These are phyloP conservation scores for Isabelozyma pseudorhagii DNA, from an alignment of 805 yeast species.

Conservation along the genomic window DNA sequence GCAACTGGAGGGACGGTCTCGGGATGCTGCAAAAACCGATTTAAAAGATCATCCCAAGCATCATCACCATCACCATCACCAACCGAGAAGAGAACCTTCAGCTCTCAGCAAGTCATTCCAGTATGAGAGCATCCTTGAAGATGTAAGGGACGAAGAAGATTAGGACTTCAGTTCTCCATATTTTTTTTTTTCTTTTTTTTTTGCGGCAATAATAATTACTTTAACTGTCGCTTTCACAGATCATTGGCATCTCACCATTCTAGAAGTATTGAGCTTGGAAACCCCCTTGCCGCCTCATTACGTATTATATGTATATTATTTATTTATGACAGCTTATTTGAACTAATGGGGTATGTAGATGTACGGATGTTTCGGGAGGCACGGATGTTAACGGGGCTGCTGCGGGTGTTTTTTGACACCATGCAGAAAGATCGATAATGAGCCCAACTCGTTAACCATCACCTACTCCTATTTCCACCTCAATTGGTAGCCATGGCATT, in stretches of 20 bases:
- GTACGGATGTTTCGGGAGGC: background rate
- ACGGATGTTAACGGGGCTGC: no score
- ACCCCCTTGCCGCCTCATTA: no score
- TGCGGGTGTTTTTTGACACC: background rate
- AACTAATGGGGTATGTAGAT: background rate
- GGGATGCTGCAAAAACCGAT: slow-evolving; percentile 12
- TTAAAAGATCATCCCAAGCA: background rate
- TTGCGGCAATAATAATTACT: background rate
- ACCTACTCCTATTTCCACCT: slow-evolving; percentile 1
- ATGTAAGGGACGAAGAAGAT: background rate
- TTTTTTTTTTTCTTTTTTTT: no score
- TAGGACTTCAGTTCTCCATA: no score
- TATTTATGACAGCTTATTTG: background rate
- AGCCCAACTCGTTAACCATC: background rate
- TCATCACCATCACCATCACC: slow-evolving; percentile 7
- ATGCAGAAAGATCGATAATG: no score
- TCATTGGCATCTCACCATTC: no score
- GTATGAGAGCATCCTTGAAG: background rate
- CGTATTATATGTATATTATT: no score
- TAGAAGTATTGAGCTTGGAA: no score
- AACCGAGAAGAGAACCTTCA: background rate
- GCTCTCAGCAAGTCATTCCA: background rate
- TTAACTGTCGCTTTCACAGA: no score
- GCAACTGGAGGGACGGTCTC: slow-evolving; percentile 25
- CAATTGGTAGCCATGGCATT: slow-evolving; percentile 39